A percentile compares a stretch with the other conserved stretches of the same genome.
phyloP scores from a whole-genome alignment of 192 early-diverging fungal species.

The Gryganskiella cystojenkinii region DNA sequence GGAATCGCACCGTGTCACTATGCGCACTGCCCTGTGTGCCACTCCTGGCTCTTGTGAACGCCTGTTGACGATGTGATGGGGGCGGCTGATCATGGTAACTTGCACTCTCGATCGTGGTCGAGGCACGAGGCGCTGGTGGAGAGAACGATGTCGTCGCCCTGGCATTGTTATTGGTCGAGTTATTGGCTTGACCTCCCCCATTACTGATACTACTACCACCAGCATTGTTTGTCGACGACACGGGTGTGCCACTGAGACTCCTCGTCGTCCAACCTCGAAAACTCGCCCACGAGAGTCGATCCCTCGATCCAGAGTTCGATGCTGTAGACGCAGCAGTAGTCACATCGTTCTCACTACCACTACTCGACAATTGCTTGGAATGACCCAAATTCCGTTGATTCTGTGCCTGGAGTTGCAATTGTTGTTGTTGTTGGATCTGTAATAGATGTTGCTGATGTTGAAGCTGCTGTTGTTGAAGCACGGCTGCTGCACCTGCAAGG shows the following conservation, averaged over 20 bases:
- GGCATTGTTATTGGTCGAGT: neutral
- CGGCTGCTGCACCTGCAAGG: constrained; percentile 45
- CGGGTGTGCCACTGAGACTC: neutral
- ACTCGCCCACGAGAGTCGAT: constrained; percentile 38
- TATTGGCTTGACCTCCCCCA: neutral
- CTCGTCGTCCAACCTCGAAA: constrained; percentile 39
- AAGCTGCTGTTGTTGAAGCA: constrained; percentile 13
- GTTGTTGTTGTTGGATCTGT: constrained; percentile 12
- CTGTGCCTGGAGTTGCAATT: constrained; percentile 10
- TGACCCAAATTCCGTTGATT: constrained; percentile 12
- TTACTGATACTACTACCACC: too few species aligned
- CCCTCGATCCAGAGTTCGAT: neutral
- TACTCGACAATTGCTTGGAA: constrained; percentile 31
- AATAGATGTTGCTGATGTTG: constrained; percentile 24
- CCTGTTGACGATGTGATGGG: neutral
- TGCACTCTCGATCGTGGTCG: neutral
- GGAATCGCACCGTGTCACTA: constrained; percentile 58
- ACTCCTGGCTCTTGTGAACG: constrained; percentile 24
- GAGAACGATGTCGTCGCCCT: constrained; percentile 2
- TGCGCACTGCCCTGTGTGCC: constrained; percentile 28
- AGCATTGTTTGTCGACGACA: too few species aligned
- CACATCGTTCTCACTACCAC: constrained; percentile 31
- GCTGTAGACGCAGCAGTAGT: too few species aligned
- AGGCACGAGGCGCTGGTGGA: neutral
- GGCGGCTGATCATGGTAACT: neutral